phyloP scores from a whole-genome alignment of 1,139 yeast genomes.

The Magnusiomyces magnusii region DNA sequence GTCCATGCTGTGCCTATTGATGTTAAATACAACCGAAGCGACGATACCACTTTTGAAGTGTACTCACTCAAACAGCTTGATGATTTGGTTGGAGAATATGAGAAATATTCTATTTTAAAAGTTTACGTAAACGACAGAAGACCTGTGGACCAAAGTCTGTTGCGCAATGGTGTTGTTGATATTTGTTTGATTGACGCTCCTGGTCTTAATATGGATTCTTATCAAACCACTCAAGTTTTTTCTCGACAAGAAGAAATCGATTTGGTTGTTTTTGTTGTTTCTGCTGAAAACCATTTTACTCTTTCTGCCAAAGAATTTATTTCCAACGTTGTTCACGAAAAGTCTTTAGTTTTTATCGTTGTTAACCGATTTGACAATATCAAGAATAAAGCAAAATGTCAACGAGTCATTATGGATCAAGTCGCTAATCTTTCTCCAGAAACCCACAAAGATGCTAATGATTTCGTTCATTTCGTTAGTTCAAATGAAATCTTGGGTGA shows the following conservation, averaged over 20 bases:
- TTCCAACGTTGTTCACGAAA: slow-evolving; percentile 84
- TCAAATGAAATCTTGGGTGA: slow-evolving; percentile 40
- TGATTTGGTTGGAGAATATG: slow-evolving; percentile 65
- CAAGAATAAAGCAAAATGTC: slow-evolving; percentile 70
- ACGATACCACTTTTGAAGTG: slow-evolving; percentile 58
- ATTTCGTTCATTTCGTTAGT: slow-evolving; percentile 92
- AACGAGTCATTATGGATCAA: slow-evolving; percentile 69
- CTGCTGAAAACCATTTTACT: slow-evolving; percentile 94
- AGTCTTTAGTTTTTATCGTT: slow-evolving; percentile 85
- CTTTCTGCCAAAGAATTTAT: slow-evolving; percentile 91
- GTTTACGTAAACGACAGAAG: slow-evolving; percentile 76
- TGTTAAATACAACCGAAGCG: slow-evolving; percentile 47
- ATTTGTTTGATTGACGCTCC: slow-evolving; percentile 95
- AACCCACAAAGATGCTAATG: slow-evolving; percentile 75
- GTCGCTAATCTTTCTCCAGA: slow-evolving; percentile 86
- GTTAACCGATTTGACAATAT: slow-evolving; percentile 89
- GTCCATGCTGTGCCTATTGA: slow-evolving; percentile 87
- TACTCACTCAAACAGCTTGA: slow-evolving; percentile 51
- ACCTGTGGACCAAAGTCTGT: slow-evolving; percentile 58
- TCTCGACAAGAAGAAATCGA: slow-evolving; percentile 98
- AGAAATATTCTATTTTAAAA: slow-evolving; percentile 63
- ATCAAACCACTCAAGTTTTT: slow-evolving; percentile 91
- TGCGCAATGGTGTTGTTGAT: slow-evolving; percentile 88
- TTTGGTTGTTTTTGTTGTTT: slow-evolving; percentile 90
- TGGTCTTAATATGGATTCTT: slow-evolving; percentile 87